Conservation (phyloP, 345 rosid genomes). For the Gossypium turneri region DNA sequence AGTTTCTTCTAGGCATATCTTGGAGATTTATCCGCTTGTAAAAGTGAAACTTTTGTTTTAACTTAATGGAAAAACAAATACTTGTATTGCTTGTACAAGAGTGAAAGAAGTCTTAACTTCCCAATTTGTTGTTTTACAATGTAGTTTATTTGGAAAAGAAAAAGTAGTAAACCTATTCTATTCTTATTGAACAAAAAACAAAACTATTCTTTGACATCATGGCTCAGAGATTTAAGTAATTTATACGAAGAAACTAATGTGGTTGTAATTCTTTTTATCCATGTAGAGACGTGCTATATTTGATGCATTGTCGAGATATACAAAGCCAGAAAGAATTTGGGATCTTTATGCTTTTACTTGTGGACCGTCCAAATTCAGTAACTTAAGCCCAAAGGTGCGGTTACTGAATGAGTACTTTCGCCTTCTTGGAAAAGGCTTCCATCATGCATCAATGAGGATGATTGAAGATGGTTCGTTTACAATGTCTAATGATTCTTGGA, state of each 20-base stretch:
- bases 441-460: constrained; percentile 60
- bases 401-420: constrained; percentile 91
- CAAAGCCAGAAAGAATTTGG: constrained; percentile 66
- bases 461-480: constrained; percentile 62
- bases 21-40: background rate
- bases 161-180: background rate
- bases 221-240: background rate
- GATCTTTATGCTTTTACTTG: constrained; percentile 82
- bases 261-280: constrained; percentile 15
- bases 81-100: background rate
- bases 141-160: background rate
- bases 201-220: background rate
- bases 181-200: background rate
- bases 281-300: constrained; percentile 66
- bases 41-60: background rate
- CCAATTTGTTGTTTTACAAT: background rate
- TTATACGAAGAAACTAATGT: constrained; percentile 6
- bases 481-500: constrained; percentile 78
- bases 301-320: constrained; percentile 57
- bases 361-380: constrained; percentile 66
- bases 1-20: background rate
- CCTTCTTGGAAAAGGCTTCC: constrained; percentile 64
- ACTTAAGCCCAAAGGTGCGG: constrained; percentile 72
- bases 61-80: background rate
- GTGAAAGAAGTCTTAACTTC: background rate